phyloP scores from a whole-genome alignment of 2,329 filamentous ascomycete genomes.

The Ilyonectria sp. region DNA sequence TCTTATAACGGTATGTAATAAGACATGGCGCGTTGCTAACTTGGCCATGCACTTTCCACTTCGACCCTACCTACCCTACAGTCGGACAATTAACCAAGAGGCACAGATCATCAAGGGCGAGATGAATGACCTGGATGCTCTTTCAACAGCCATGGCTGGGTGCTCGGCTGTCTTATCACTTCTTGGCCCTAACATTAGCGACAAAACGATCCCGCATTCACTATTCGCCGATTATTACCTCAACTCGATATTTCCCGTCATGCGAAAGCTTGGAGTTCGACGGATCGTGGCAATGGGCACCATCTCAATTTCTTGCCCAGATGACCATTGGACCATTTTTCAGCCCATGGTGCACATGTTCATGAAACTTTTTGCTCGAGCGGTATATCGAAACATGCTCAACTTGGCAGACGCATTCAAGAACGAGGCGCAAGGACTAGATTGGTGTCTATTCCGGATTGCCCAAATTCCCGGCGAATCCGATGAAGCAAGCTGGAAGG shows the following conservation, averaged over 20 bases:
- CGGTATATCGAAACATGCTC: slow-evolving; percentile 40
- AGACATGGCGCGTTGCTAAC: not conserved
- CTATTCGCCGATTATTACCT: slow-evolving; percentile 21
- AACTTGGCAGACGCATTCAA: slow-evolving; percentile 42
- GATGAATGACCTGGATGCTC: slow-evolving; percentile 34
- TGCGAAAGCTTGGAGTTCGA: slow-evolving; percentile 30
- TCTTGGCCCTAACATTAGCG: slow-evolving; percentile 22
- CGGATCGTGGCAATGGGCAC: slow-evolving; percentile 55
- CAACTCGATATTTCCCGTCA: slow-evolving; percentile 16
- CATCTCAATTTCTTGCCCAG: slow-evolving; percentile 43
- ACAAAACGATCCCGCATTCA: not conserved
- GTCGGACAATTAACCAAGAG: not conserved
- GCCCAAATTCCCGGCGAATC: slow-evolving; percentile 45
- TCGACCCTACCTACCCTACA: slow-evolving; percentile 10
- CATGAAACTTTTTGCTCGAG: slow-evolving; percentile 28
- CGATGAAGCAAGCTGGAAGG: slow-evolving; percentile 47
- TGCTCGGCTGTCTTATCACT: slow-evolving; percentile 28
- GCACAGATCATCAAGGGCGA: slow-evolving; percentile 46
- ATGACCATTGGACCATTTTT: slow-evolving; percentile 44
- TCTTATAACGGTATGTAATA: slow-evolving; percentile 19
- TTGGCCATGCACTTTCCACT: not conserved
- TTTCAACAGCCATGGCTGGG: slow-evolving; percentile 20
- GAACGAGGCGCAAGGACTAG: slow-evolving; percentile 38
- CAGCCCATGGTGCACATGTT: slow-evolving; percentile 26
- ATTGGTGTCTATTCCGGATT: slow-evolving; percentile 51